Base-by-base conservation (phyloP, 2,329 filamentous ascomycete genomes). In the Periconia digitata region DNA sequence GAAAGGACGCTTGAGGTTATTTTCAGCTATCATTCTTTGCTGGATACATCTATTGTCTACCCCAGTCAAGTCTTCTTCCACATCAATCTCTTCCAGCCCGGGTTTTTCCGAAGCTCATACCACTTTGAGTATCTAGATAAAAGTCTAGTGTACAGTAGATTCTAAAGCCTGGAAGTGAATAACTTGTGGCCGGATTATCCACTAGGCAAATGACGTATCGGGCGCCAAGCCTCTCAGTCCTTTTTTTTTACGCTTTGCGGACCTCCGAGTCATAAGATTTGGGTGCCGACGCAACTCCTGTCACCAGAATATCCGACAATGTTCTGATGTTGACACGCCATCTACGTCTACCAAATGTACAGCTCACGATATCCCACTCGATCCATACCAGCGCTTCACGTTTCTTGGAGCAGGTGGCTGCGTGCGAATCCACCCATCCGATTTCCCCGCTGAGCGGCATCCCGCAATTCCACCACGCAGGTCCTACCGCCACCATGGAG, bases 341-440 rank as follows among this genome's bases (percentile, higher is more conserved):
- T 50, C 51, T 62, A 51, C 61, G 58, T 57, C 44, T 64, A 56
- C 59, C 66, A 69, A 69, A 70, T 70, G 67, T 69, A 55, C 62
- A 54, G 48, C 34, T 52, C 48, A 57, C 55, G 53, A 43, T 36
- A 37, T 48, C 46, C 15, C 21, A 52, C 17, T 54, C 51, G 38
- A 34, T 40, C 17, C 44, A 41, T 34, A 34, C 47, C 46, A 46
- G 43, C 37, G 44, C 53, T 40, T 52, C 50, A 48, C 58, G 57
- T 47, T 52, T 52, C 55, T 49, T 60, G 66, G 66, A 58, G 60
- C 66, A 66, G 53, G 40, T 49, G 43, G 47, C 48, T 50, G 54
- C 56, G 50, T 46, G 59, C 51, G 47, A 56, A 49, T 44, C 43
- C 45, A 23, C 21, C 17, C 36, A 44, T 46, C 32, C 50, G 57